These are phyloP conservation scores for Colletotrichum navitas DNA, from an alignment of 2,329 filamentous ascomycete species.

Conservation along the genomic window DNA sequence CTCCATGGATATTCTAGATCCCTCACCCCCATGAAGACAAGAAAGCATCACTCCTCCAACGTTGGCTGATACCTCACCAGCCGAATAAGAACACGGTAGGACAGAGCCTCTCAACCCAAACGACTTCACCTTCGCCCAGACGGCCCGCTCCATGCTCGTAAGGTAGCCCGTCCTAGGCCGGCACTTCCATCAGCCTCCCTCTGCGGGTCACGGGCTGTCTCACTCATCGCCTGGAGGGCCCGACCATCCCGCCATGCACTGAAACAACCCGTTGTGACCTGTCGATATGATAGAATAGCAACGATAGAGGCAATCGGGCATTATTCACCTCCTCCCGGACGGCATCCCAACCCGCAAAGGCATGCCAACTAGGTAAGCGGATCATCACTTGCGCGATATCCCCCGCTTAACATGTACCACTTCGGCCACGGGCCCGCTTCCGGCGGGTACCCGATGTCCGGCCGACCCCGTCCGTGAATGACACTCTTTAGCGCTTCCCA, in stretches of 20 bases:
- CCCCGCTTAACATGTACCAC: neutral
- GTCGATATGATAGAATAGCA: constrained; percentile 23
- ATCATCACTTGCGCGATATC: neutral
- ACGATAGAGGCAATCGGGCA: neutral
- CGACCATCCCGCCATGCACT: neutral
- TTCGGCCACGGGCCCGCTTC: neutral
- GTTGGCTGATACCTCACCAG: neutral
- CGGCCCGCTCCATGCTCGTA: neutral
- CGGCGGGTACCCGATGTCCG: neutral
- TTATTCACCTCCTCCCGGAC: neutral
- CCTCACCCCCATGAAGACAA: constrained; percentile 1
- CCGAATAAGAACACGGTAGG: neutral
- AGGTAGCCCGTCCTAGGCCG: neutral
- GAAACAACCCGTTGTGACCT: constrained; percentile 14
- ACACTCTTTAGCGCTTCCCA: neutral
- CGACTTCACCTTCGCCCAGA: neutral
- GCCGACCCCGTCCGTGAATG: neutral
- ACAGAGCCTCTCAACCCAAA: neutral
- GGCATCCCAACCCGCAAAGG: neutral
- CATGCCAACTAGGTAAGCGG: neutral
- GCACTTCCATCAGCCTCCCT: neutral
- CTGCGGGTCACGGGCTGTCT: neutral
- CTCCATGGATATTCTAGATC: neutral
- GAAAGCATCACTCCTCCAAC: neutral
- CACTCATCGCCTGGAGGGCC: neutral